These are phyloP conservation scores for Phytopythium mirpurense DNA, from an alignment of 352 stramenopile genomes.

Conservation along the genomic window DNA sequence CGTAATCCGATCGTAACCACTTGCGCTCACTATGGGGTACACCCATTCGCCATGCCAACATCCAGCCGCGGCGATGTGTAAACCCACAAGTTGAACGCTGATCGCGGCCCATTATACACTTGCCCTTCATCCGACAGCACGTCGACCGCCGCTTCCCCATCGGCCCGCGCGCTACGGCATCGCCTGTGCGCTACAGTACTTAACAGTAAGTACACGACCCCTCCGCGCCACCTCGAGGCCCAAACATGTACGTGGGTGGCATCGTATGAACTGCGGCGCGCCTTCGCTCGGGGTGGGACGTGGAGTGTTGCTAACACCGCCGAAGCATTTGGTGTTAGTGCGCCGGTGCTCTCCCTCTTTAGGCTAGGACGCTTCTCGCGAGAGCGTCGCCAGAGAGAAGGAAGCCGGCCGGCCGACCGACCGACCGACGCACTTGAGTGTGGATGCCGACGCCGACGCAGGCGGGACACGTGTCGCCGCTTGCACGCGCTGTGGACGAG, in stretches of 20 bases:
- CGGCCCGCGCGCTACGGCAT: neutral
- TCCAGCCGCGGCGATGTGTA: neutral
- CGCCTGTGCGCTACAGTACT: no score
- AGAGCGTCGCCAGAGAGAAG: no score
- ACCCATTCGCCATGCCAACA: neutral
- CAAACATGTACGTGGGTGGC: no score
- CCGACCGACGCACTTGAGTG: neutral
- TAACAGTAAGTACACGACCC: no score
- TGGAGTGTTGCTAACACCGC: no score
- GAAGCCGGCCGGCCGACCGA: neutral
- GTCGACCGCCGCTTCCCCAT: neutral
- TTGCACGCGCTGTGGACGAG: neutral
- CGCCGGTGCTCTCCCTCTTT: no score
- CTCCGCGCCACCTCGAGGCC: no score
- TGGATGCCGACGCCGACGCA: conserved; percentile 2
- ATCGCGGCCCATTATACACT: no score
- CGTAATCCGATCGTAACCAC: neutral
- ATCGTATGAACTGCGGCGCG: no score
- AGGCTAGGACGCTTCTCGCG: no score
- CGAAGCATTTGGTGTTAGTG: no score
- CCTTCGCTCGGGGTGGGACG: conserved; percentile 1
- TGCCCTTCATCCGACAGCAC: no score
- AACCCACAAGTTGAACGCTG: neutral
- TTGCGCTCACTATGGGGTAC: conserved; percentile 1
- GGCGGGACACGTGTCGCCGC: neutral